Conservation (phyloP, 768 basidiomycete genomes). For the Russula emetica region DNA sequence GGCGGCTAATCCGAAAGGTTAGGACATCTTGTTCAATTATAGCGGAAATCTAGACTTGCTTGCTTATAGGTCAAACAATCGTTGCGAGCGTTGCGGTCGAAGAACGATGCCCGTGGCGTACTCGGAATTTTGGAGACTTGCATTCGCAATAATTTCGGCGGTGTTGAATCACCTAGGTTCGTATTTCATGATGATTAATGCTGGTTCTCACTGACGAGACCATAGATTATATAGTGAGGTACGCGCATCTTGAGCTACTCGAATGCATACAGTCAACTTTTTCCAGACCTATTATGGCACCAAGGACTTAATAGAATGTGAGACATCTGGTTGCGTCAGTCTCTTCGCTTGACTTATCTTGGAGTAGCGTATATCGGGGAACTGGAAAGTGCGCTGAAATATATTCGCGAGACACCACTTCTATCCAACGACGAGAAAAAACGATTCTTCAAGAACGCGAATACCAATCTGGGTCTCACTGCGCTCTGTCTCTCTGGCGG, state of each 20-base stretch:
- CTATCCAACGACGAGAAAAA: slow-evolving; percentile 85
- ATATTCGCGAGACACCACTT: slow-evolving; percentile 67
- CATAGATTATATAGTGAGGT: slow-evolving; percentile 84
- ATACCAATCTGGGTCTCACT: slow-evolving; percentile 84
- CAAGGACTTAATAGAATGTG: slow-evolving; percentile 85
- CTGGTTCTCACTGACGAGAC: slow-evolving; percentile 20
- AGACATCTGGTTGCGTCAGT: slow-evolving; percentile 29
- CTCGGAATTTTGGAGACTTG: slow-evolving; percentile 90
- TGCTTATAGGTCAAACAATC: slow-evolving; percentile 63
- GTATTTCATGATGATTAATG: neutral
- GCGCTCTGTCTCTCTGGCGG: slow-evolving; percentile 96
- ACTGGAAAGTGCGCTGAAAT: slow-evolving; percentile 69
- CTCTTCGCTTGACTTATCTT: neutral
- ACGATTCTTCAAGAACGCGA: slow-evolving; percentile 84
- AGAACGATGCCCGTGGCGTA: slow-evolving; percentile 78
- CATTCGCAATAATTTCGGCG: slow-evolving; percentile 88
- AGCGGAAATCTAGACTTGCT: neutral
- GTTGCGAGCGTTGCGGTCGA: slow-evolving; percentile 62
- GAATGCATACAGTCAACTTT: slow-evolving; percentile 10
- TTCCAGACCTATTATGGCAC: slow-evolving; percentile 85
- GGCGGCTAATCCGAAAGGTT: slow-evolving; percentile 77
- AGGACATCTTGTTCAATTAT: neutral
- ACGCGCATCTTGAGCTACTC: slow-evolving; percentile 17
- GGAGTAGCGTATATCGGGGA: slow-evolving; percentile 71
- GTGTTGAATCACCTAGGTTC: slow-evolving; percentile 77